Evolutionary conservation across 2,329 filamentous ascomycete genomes (phyloP).

Genomic region (Aspergillus pseudotamarii): DNA sequence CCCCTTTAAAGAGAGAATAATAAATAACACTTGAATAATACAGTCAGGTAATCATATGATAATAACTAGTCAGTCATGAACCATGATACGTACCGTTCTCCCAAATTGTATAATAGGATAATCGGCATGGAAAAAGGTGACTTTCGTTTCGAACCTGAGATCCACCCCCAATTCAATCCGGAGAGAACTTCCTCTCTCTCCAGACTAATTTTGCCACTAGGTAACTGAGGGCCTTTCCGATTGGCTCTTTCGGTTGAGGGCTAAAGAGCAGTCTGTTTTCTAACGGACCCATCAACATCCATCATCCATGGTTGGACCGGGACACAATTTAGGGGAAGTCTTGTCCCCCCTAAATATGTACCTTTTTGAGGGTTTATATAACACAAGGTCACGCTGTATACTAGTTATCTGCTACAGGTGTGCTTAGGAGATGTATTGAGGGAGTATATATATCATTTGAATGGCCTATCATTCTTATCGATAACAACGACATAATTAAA

Average conservation of each 20-base stretch:
- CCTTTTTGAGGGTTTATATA: neutral
- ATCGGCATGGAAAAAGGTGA: neutral
- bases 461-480: neutral
- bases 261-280: neutral
- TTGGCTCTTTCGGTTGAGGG: neutral
- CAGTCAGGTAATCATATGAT: neutral
- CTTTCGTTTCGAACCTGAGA: neutral
- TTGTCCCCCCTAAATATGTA: neutral
- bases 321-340: neutral
- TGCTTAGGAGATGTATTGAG: neutral
- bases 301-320: neutral
- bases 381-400: neutral
- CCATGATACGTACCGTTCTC: too few relatives aligned
- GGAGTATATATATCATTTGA: neutral
- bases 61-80: neutral
- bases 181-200: neutral
- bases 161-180: neutral
- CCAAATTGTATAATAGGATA: neutral
- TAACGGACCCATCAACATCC: neutral
- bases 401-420: neutral
- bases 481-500: neutral
- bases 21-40: neutral
- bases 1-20: too few relatives aligned
- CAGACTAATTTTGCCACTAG: neutral
- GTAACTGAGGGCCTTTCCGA: neutral